Percentiles rank a stretch among this genome's conserved stretches.
These are phyloP conservation scores for Thuidium tamariscinum DNA, from an alignment of 225 moss, liverwort and hornwort genomes.

Conservation along the genomic window DNA sequence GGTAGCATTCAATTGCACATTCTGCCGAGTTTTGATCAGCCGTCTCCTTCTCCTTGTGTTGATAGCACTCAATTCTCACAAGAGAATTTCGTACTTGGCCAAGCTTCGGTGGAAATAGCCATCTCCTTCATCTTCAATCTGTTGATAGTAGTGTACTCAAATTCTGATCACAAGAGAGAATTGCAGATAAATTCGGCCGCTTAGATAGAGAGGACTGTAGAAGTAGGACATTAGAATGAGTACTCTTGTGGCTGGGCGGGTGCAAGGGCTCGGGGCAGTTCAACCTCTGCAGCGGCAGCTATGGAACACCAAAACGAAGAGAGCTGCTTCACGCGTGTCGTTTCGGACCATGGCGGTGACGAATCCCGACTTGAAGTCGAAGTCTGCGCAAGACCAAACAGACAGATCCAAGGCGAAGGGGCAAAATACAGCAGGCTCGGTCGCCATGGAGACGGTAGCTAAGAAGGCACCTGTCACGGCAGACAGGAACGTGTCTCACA, in stretches of 20 bases:
- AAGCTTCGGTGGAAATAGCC: neutral
- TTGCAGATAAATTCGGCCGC: neutral
- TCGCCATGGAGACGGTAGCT: conserved; percentile 42
- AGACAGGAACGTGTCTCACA: conserved; percentile 22
- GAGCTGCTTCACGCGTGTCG: neutral
- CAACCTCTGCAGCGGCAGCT: neutral
- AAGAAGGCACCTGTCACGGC: conserved; percentile 38
- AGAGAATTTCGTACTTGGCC: neutral
- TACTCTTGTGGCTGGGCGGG: neutral
- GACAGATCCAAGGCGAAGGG: neutral
- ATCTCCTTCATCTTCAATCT: neutral
- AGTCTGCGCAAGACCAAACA: neutral
- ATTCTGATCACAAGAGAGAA: neutral
- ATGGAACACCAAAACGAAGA: neutral
- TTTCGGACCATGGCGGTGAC: conserved; percentile 7
- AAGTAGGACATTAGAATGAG: neutral
- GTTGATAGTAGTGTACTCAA: neutral
- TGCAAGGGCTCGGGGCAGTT: neutral
- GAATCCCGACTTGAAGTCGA: neutral
- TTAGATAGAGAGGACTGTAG: neutral
- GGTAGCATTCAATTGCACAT: neutral
- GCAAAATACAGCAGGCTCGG: neutral
- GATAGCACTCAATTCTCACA: neutral
- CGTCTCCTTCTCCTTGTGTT: neutral
- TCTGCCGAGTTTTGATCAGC: neutral